A percentile compares a stretch with the other conserved stretches of the same genome.
Evolutionary conservation across 1,284 basidiomycete species (phyloP).

Genomic region (Puccinia horiana): DNA sequence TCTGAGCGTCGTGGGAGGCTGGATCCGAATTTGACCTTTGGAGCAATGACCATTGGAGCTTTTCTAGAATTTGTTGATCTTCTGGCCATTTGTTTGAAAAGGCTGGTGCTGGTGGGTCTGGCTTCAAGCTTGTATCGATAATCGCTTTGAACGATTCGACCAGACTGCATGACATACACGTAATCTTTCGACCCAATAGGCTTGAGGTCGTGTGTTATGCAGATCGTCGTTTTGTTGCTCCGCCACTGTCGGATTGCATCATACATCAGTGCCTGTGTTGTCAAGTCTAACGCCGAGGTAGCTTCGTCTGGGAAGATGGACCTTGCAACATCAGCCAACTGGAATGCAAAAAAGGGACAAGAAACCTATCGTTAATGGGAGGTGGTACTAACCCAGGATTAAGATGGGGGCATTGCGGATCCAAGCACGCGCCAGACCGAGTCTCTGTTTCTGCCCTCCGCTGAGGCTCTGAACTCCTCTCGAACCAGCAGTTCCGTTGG

Average conservation of each 20-base stretch:
- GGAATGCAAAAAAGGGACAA: background rate
- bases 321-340: background rate
- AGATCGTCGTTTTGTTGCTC: constrained; percentile 80
- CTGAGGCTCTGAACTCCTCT: constrained; percentile 67
- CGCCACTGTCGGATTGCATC: constrained; percentile 84
- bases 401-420: constrained; percentile 84
- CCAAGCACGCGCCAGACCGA: constrained; percentile 85
- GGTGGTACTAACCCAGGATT: constrained; percentile 72
- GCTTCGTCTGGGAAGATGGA: constrained; percentile 73
- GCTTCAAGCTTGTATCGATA: constrained; percentile 73
- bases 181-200: constrained; percentile 79
- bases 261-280: constrained; percentile 81
- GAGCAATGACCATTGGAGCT: background rate
- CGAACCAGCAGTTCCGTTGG: constrained; percentile 69
- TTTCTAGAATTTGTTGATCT: constrained; percentile 8
- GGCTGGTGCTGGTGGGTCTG: constrained; percentile 52
- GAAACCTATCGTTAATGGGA: background rate
- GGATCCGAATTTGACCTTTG: constrained; percentile 4
- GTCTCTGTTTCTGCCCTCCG: constrained; percentile 88
- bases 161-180: constrained; percentile 84
- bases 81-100: constrained; percentile 31
- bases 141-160: constrained; percentile 81
- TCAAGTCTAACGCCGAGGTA: constrained; percentile 89
- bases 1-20: background rate
- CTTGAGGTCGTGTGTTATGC: constrained; percentile 92